Base-by-base conservation (phyloP, 306 rosid species). In the Rosa multiflora region DNA sequence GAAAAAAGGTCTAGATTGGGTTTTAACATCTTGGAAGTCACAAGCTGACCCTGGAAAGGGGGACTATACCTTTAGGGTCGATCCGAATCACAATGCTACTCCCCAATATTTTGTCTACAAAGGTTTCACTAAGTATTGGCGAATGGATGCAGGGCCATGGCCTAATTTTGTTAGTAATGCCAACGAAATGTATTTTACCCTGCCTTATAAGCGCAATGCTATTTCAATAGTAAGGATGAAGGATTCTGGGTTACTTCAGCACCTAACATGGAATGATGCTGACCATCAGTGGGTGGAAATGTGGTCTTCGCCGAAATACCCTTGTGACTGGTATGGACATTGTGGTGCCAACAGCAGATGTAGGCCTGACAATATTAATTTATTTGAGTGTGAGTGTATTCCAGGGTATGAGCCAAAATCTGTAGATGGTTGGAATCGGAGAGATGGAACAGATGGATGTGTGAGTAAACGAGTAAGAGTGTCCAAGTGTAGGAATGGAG, bases 291-390 rank as follows among this genome's bases (percentile, higher is more conserved):
- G 62, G 62, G 11, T 6, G 62, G 62, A 56, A 3, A 2, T 20
- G 29, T 56, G 12, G 29, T 20, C 62, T 20, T 72, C 48, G 0
- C 92, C 90, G 2, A 5, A 21, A 1, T 72, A 56, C 3, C 47
- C 44, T 49, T 91, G 94, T 23, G 94, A 87, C 70, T 53, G 8
- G 67, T 90, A 86, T 68, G 84, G 83, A 63, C 70, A 74, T 0
- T 90, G 94, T 6, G 86, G 97, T 42, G 17, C 79, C 1, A 85
- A 86, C 53, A 63, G 88, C 59, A 84, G 82, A 10, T 91, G 94
- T 49, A 67, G 84, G 74, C 84, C 90, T 3, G 73, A 74, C 5
- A 74, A 80, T 59, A 15, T 72, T 9, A 82, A 81, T 4, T 3
- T 56, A 11, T 81, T 75, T 35, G 67, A 39, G 72, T 91, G 97